Evolutionary conservation across 2,329 filamentous ascomycete species (phyloP).

Genomic region (Zarea fungicola): DNA sequence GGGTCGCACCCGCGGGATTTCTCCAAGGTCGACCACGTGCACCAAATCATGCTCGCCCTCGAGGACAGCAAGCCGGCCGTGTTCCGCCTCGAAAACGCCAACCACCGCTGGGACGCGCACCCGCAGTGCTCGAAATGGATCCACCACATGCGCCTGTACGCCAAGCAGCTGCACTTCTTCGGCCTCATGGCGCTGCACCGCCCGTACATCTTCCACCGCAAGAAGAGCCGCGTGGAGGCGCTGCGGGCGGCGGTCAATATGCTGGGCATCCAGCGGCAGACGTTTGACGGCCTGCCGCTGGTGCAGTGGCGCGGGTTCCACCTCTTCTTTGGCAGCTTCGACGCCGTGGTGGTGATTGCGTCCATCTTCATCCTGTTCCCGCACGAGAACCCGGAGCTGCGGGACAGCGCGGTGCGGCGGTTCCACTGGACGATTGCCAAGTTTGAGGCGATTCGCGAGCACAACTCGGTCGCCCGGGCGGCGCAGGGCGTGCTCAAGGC

Average conservation of each 20-base stretch:
- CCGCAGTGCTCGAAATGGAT: slow-evolving; percentile 49
- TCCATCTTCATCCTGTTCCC: slow-evolving; percentile 59
- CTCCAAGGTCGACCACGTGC: slow-evolving; percentile 48
- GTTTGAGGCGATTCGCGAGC: slow-evolving; percentile 50
- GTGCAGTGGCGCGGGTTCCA: slow-evolving; percentile 48
- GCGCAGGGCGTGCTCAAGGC: slow-evolving; percentile 52
- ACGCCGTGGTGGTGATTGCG: slow-evolving; percentile 56
- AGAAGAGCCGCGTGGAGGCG: slow-evolving; percentile 48
- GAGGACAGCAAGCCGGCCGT: slow-evolving; percentile 44
- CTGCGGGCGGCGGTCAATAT: slow-evolving; percentile 51
- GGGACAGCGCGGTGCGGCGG: slow-evolving; percentile 46
- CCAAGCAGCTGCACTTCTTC: slow-evolving; percentile 47
- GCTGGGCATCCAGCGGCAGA: slow-evolving; percentile 47
- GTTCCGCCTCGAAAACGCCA: slow-evolving; percentile 51
- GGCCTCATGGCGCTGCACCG: slow-evolving; percentile 56
- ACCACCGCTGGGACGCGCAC: slow-evolving; percentile 51
- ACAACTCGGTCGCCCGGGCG: slow-evolving; percentile 49
- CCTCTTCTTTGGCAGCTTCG: slow-evolving; percentile 59
- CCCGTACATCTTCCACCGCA: slow-evolving; percentile 56
- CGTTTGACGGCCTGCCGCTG: slow-evolving; percentile 43
- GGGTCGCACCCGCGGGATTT: slow-evolving; percentile 51
- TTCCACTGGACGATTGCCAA: slow-evolving; percentile 56
- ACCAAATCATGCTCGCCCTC: slow-evolving; percentile 44
- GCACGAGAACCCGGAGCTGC: slow-evolving; percentile 44
- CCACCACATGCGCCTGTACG: slow-evolving; percentile 36